Base-by-base conservation (phyloP, 176 grass and related monocot genomes). In the Musa beccarii region DNA sequence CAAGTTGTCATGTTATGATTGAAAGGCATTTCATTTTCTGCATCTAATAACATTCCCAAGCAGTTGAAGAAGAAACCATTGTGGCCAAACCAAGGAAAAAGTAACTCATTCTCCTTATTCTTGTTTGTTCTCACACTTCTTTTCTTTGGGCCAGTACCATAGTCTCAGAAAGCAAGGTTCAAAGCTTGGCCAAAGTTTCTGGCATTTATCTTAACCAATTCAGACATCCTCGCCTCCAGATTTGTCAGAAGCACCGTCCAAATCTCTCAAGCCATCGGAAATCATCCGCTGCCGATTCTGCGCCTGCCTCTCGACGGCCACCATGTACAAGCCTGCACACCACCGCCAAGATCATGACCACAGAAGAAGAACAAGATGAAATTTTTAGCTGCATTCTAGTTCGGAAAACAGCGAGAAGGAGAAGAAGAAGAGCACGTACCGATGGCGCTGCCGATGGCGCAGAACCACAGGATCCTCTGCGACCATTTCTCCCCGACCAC, bases 281-380 rank as follows among this genome's bases (percentile, higher is more conserved):
- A 92, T 81, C 69, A 83, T 85, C 54, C 89, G 83, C 69, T 83
- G 79, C 59, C 87, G 81, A 59, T 90, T 92, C 79, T 96, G 93
- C 63, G 87, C 79, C 51, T 96, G 87, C 87, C 93, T 90, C 87
- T 96, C 93, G 56, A 90, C 93, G 20, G 87, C 93, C 74, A 96
- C 87, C 55, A 90, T 83, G 86, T 90, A 92, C 17, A 92, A 74
- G 71, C 87, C 93, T 92, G 77, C 19, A 23, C 20, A 63, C 63
- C 66, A 70, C 28, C 25, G 20, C 59, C 34, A 16, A 64, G 50
- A 81, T 77, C 28, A 26, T 76, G 71, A 76, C 13, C 43, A 51
- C 10, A 50, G 50, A 61, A 51, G 63, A 2, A 54, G 25, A 12
- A 26, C 53, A 71, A 53, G 50, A 63, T 69, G 8, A 25, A 22